These are phyloP conservation scores for Camellia granthamiana DNA, from an alignment of 148 eudicot species.

Conservation along the genomic window DNA sequence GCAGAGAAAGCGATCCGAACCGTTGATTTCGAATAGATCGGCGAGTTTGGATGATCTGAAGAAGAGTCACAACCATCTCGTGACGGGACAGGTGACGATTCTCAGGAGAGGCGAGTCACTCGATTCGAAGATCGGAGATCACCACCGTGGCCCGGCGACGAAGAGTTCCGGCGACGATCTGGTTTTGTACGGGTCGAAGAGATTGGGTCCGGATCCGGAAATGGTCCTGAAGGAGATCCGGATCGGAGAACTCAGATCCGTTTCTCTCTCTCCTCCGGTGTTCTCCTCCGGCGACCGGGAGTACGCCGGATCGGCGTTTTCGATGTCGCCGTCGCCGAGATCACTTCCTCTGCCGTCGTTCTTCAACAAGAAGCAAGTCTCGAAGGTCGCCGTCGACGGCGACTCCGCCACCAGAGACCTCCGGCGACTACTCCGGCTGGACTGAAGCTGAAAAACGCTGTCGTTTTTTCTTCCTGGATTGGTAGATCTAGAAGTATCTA, in stretches of 20 bases:
- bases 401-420: slow-evolving; percentile 62
- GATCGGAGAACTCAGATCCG: slow-evolving; percentile 14
- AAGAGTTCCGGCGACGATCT: slow-evolving; percentile 13
- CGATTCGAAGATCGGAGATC: slow-evolving; percentile 20
- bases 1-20: slow-evolving; percentile 16
- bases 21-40: slow-evolving; percentile 21
- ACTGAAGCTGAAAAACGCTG: slow-evolving; percentile 21
- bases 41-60: slow-evolving; percentile 29
- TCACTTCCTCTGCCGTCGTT: slow-evolving; percentile 64
- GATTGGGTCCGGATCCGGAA: slow-evolving; percentile 28
- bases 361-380: slow-evolving; percentile 37
- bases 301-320: slow-evolving; percentile 72
- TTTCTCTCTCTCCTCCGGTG: neutral
- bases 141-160: neutral
- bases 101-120: slow-evolving; percentile 48
- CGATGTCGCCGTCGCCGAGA: slow-evolving; percentile 57
- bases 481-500: neutral
- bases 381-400: slow-evolving; percentile 16
- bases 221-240: slow-evolving; percentile 23
- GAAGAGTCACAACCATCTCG: slow-evolving; percentile 1
- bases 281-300: neutral
- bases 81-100: slow-evolving; percentile 38
- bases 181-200: slow-evolving; percentile 16
- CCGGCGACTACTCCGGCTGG: slow-evolving; percentile 63
- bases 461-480: neutral